Percentiles rank a stretch among this genome's conserved stretches.
These are phyloP conservation scores for Fomitopsis palustris DNA, from an alignment of 1,284 basidiomycete genomes.

Conservation along the genomic window DNA sequence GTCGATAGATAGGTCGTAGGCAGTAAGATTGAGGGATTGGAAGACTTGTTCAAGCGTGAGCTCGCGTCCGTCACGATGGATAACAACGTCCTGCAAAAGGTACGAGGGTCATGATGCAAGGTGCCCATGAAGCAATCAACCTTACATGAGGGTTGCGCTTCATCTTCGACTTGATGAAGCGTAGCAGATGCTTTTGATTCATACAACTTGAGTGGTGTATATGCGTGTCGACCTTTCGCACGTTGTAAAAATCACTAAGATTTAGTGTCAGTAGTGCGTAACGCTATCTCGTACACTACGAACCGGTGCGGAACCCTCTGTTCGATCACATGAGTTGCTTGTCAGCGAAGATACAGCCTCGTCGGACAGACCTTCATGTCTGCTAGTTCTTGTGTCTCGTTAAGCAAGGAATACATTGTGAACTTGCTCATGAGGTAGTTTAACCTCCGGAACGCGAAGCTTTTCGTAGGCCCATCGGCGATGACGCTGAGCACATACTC, in stretches of 20 bases:
- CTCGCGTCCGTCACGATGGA: constrained; percentile 89
- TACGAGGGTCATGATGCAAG: not conserved
- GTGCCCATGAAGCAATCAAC: not conserved
- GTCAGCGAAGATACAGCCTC: constrained; percentile 6
- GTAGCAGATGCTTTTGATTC: constrained; percentile 99
- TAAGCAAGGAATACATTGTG: constrained; percentile 89
- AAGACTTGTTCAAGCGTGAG: constrained; percentile 94
- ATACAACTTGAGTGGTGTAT: constrained; percentile 98
- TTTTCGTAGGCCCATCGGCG: constrained; percentile 93
- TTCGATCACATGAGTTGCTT: not conserved
- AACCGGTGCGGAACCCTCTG: constrained; percentile 75
- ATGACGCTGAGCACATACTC: constrained; percentile 87
- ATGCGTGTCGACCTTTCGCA: constrained; percentile 98
- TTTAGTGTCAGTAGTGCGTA: too few relatives aligned
- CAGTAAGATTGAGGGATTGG: constrained; percentile 90
- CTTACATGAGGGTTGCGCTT: constrained; percentile 73
- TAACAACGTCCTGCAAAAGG: constrained; percentile 83
- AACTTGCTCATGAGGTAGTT: constrained; percentile 97
- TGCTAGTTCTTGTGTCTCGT: constrained; percentile 92
- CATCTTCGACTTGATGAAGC: constrained; percentile 99
- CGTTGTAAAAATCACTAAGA: constrained; percentile 94
- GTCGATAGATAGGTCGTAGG: constrained; percentile 98
- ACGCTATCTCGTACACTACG: constrained; percentile 10
- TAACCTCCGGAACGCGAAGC: constrained; percentile 90
- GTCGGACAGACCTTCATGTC: constrained; percentile 85